These are phyloP conservation scores for Rheum nobile DNA, from an alignment of 148 eudicot genomes.

Conservation along the genomic window DNA sequence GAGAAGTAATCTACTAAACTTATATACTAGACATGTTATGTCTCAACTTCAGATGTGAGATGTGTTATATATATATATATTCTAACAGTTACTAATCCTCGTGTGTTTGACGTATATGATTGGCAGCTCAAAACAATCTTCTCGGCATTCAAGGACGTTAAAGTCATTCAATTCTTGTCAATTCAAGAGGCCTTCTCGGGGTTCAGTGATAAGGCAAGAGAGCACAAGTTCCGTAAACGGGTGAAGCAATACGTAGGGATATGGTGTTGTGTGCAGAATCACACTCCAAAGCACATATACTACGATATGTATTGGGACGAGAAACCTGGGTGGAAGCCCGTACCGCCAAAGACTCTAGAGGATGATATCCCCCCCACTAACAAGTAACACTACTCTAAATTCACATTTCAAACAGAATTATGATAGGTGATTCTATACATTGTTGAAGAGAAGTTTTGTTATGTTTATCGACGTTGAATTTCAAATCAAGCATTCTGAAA, in stretches of 20 bases:
- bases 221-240: slow-evolving; percentile 53
- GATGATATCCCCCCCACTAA: slow-evolving; percentile 58
- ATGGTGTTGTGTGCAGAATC: slow-evolving; percentile 76
- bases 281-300: slow-evolving; percentile 64
- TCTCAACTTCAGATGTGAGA: no score
- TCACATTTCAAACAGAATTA: background rate
- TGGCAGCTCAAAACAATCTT: slow-evolving; percentile 45
- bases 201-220: slow-evolving; percentile 65
- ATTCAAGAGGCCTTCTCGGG: slow-evolving; percentile 74
- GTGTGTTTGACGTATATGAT: background rate
- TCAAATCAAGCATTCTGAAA: no score
- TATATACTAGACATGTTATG: no score
- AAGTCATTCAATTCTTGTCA: slow-evolving; percentile 74
- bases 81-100: background rate
- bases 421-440: background rate
- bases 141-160: slow-evolving; percentile 48
- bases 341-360: slow-evolving; percentile 57
- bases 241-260: slow-evolving; percentile 59
- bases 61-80: no score
- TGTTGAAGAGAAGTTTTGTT: no score
- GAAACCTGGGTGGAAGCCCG: slow-evolving; percentile 80
- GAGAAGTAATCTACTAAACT: no score
- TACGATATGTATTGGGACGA: slow-evolving; percentile 96
- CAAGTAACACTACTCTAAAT: no score
- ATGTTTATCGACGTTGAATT: no score